These are phyloP conservation scores for Saturnispora quitensis DNA, from an alignment of 805 yeast genomes.

Conservation along the genomic window DNA sequence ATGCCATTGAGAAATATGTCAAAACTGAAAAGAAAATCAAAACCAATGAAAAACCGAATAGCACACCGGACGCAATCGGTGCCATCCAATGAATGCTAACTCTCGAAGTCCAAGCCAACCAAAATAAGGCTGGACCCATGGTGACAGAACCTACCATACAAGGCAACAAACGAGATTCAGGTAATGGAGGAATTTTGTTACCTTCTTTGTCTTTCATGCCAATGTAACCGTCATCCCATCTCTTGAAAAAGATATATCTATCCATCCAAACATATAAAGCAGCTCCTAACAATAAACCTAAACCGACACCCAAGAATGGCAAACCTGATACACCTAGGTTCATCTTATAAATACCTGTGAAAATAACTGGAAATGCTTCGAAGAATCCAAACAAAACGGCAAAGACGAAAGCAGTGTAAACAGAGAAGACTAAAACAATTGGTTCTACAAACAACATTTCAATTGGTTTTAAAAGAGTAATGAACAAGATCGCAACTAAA, in stretches of 20 bases:
- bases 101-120: constrained; percentile 76
- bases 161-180: constrained; percentile 51
- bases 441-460: constrained; percentile 68
- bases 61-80: constrained; percentile 67
- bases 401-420: constrained; percentile 66
- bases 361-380: constrained; percentile 70
- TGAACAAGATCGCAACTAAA: constrained; percentile 36
- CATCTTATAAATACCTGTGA: constrained; percentile 57
- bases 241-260: constrained; percentile 40
- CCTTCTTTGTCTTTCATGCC: constrained; percentile 49
- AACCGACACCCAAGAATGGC: constrained; percentile 62
- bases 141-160: constrained; percentile 61
- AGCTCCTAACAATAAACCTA: constrained; percentile 55
- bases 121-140: constrained; percentile 61
- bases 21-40: constrained; percentile 63
- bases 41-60: constrained; percentile 68
- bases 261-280: constrained; percentile 42
- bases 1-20: constrained; percentile 59
- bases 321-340: constrained; percentile 53
- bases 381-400: constrained; percentile 74
- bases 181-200: constrained; percentile 43
- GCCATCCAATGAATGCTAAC: constrained; percentile 62
- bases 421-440: constrained; percentile 58
- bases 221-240: constrained; percentile 52
- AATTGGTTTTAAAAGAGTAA: constrained; percentile 52